phyloP scores from a whole-genome alignment of 2,329 filamentous ascomycete species.

The Tolypocladium sp. region DNA sequence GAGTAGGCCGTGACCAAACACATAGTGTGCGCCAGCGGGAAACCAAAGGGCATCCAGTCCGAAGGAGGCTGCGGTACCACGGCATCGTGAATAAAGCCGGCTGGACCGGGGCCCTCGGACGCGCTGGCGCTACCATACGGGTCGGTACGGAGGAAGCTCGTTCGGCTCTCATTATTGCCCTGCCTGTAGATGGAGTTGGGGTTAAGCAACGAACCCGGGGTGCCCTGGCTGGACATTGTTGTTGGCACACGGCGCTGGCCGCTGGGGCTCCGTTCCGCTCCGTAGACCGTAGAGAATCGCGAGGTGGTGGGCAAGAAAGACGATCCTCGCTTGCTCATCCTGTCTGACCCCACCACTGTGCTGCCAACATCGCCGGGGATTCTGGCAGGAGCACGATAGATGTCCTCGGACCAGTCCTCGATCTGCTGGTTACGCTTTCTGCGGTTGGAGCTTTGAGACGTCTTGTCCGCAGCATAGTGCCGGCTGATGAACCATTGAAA shows the following conservation, averaged over 20 bases:
- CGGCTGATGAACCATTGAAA: constrained; percentile 96
- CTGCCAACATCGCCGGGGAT: constrained; percentile 66
- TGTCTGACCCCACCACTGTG: constrained; percentile 55
- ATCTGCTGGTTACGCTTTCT: constrained; percentile 88
- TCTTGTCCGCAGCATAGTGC: constrained; percentile 76
- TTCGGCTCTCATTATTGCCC: constrained; percentile 52
- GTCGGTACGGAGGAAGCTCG: constrained; percentile 56
- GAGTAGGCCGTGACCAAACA: constrained; percentile 96
- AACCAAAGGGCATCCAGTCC: constrained; percentile 96
- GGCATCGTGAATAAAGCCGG: constrained; percentile 91
- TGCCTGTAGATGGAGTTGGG: constrained; percentile 65
- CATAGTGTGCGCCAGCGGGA: constrained; percentile 85
- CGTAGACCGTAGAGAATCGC: constrained; percentile 86
- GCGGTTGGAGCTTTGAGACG: constrained; percentile 69
- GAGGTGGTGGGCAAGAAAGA: constrained; percentile 87
- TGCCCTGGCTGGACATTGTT: constrained; percentile 89
- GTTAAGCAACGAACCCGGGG: constrained; percentile 62
- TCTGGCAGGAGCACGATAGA: constrained; percentile 82
- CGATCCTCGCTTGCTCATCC: constrained; percentile 71
- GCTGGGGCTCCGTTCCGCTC: constrained; percentile 49
- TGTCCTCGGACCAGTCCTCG: constrained; percentile 96
- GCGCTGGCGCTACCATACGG: constrained; percentile 43
- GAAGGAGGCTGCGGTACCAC: constrained; percentile 94
- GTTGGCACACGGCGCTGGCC: constrained; percentile 55
- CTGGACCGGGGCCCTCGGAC: constrained; percentile 66